A percentile compares a stretch with the other conserved stretches of the same genome.
phyloP scores from a whole-genome alignment of 208 protist genomes.

The Blechomonas ayalai region DNA sequence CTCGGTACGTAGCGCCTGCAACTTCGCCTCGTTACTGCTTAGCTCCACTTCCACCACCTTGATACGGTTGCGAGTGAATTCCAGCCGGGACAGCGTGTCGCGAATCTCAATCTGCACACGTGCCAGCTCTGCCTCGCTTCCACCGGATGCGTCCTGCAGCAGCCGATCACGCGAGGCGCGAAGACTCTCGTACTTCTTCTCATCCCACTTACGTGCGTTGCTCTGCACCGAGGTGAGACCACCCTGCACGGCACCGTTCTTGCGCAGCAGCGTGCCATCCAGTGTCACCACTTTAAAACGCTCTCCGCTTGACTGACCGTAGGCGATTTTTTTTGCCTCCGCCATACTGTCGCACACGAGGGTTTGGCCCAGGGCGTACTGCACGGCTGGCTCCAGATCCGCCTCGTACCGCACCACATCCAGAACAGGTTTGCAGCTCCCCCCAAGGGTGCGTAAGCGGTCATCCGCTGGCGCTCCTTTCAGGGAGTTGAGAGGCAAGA shows the following conservation, averaged over 20 bases:
- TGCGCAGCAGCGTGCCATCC: constrained; percentile 93
- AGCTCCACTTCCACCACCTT: constrained; percentile 37
- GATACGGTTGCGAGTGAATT: constrained; percentile 39
- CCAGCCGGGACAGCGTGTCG: constrained; percentile 57
- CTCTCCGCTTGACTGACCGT: constrained; percentile 31
- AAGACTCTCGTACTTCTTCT: constrained; percentile 84
- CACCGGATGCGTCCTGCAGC: constrained; percentile 42
- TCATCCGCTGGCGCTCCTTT: constrained; percentile 86
- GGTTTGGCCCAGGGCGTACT: constrained; percentile 94
- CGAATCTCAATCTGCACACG: constrained; percentile 57
- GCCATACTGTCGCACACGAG: constrained; percentile 93
- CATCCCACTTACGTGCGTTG: constrained; percentile 90
- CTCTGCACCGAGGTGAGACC: constrained; percentile 77
- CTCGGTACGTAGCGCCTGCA: constrained; percentile 29
- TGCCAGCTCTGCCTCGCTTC: constrained; percentile 67
- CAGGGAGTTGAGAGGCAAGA: constrained; percentile 94
- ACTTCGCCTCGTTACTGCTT: constrained; percentile 17
- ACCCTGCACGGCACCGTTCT: constrained; percentile 94
- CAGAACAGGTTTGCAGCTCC: constrained; percentile 87
- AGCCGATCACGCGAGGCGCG: constrained; percentile 62
- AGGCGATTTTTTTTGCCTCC: constrained; percentile 89
- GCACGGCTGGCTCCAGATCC: constrained; percentile 82
- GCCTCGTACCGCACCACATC: constrained; percentile 92
- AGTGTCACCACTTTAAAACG: constrained; percentile 93
- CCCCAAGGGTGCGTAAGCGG: constrained; percentile 83